phyloP scores from a whole-genome alignment of 129 eudicot species.

The Chrysanthemum makinoi region DNA sequence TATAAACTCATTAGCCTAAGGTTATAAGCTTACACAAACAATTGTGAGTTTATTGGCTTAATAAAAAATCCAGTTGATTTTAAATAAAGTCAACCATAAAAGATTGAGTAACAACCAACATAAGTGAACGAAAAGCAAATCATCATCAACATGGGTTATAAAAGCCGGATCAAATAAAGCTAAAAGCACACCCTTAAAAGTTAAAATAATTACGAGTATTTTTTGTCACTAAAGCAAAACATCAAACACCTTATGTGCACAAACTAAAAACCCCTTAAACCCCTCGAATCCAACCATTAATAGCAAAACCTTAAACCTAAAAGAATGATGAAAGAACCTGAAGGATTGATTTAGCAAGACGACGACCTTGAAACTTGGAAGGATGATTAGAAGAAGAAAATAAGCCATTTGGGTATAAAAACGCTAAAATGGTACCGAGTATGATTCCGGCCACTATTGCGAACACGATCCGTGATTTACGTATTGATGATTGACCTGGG shows the following conservation, averaged over 20 bases:
- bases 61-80: background rate
- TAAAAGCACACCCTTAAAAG: background rate
- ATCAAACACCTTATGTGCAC: conserved; percentile 7
- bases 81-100: background rate
- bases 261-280: background rate
- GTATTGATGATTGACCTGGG: conserved; percentile 30
- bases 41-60: no score
- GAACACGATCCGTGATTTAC: conserved; percentile 53
- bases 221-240: no score
- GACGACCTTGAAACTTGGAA: conserved; percentile 29
- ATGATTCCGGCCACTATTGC: conserved; percentile 60
- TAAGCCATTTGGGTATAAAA: conserved; percentile 61
- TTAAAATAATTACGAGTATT: no score
- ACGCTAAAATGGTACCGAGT: conserved; percentile 54
- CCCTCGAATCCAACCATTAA: background rate
- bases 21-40: no score
- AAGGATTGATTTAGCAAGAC: conserved; percentile 42
- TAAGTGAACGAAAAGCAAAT: no score
- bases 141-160: background rate
- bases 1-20: no score
- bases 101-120: background rate
- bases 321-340: conserved; percentile 36
- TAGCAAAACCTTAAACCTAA: conserved; percentile 6
- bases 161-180: conserved; percentile 11
- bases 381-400: conserved; percentile 26